phyloP scores from a whole-genome alignment of 345 rosid genomes.

The Populus euphratica region DNA sequence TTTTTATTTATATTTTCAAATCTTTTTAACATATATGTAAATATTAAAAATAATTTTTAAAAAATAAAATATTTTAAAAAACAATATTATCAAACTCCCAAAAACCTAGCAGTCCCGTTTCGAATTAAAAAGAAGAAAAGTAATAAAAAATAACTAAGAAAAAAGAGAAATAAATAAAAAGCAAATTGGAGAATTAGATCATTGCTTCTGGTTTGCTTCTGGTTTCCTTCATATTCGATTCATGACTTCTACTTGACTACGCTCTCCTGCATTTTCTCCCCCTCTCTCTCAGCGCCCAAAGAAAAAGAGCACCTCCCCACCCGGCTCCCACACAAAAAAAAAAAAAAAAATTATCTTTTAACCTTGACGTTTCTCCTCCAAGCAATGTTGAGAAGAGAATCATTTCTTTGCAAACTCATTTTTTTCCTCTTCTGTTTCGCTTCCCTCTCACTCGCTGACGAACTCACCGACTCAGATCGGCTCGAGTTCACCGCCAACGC shows the following conservation, averaged over 20 bases:
- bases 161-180: background rate
- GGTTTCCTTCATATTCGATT: background rate
- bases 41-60: too few species aligned
- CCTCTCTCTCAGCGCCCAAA: background rate
- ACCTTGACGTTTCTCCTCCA: background rate
- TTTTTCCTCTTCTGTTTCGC: background rate
- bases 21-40: too few species aligned
- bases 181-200: background rate
- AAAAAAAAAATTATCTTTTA: background rate
- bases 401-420: background rate
- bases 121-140: too few species aligned
- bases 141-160: too few species aligned
- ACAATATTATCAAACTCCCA: too few species aligned
- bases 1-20: too few species aligned
- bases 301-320: background rate
- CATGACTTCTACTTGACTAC: background rate
- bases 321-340: background rate
- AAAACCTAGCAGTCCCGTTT: too few species aligned
- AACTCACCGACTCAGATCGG: constrained; percentile 16
- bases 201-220: background rate
- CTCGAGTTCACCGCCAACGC: constrained; percentile 8
- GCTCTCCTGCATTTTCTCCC: background rate
- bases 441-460: constrained; percentile 1
- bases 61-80: too few species aligned
- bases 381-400: constrained; percentile 7